phyloP scores from a whole-genome alignment of 1,139 yeast genomes.

The Meyerozyma carpophila region DNA sequence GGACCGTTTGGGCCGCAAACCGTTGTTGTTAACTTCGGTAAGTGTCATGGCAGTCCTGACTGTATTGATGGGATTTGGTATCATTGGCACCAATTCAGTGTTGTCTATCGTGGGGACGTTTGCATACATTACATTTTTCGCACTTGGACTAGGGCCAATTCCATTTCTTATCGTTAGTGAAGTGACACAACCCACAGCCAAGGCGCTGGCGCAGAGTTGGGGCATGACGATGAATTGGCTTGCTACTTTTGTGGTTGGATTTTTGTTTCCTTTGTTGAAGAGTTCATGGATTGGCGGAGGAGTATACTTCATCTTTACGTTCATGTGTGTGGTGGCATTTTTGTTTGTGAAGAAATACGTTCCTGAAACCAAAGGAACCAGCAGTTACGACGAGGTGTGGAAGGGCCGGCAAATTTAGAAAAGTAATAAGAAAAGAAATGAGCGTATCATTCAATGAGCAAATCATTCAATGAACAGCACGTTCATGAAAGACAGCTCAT shows the following conservation, averaged over 20 bases:
- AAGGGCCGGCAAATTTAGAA: constrained; percentile 6
- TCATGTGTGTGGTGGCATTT: constrained; percentile 45
- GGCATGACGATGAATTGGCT: constrained; percentile 91
- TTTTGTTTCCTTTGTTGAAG: constrained; percentile 69
- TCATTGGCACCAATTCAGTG: constrained; percentile 41
- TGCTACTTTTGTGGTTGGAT: constrained; percentile 80
- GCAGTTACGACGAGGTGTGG: constrained; percentile 61
- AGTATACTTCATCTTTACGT: constrained; percentile 71
- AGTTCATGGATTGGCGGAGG: constrained; percentile 61
- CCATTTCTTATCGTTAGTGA: constrained; percentile 90
- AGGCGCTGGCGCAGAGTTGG: constrained; percentile 85
- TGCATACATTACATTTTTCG: constrained; percentile 75
- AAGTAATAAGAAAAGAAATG: too few relatives aligned
- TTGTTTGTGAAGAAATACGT: constrained; percentile 42
- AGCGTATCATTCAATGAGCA: too few relatives aligned
- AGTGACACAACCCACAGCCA: constrained; percentile 73
- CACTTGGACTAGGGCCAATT: constrained; percentile 90
- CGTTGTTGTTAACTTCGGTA: constrained; percentile 61
- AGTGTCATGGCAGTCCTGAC: constrained; percentile 67
- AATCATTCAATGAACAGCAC: too few relatives aligned
- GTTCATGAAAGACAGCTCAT: too few relatives aligned
- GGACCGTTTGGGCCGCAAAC: constrained; percentile 71
- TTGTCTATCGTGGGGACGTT: constrained; percentile 65
- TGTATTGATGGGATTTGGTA: constrained; percentile 61
- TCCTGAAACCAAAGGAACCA: constrained; percentile 79